Conservation (phyloP, 78 protist species). For the Dictyostelium firmibasis region DNA sequence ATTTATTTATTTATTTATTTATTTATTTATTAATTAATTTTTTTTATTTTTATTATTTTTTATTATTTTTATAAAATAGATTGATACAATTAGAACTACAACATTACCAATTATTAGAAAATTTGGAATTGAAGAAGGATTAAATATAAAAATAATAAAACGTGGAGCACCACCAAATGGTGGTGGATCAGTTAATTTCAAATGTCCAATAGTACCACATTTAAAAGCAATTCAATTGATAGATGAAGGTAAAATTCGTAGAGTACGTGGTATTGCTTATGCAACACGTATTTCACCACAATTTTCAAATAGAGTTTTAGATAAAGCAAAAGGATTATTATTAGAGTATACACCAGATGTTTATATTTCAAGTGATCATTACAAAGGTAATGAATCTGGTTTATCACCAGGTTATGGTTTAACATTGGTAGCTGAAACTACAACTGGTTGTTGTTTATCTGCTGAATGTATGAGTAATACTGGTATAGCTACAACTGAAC, state of each 20-base stretch:
- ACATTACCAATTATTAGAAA: slow-evolving; percentile 88
- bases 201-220: slow-evolving; percentile 84
- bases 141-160: slow-evolving; percentile 76
- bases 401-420: slow-evolving; percentile 92
- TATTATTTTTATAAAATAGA: no score
- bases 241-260: slow-evolving; percentile 90
- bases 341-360: slow-evolving; percentile 92
- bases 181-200: slow-evolving; percentile 93
- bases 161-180: slow-evolving; percentile 97
- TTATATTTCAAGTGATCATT: slow-evolving; percentile 94
- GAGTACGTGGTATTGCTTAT: slow-evolving; percentile 94
- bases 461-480: slow-evolving; percentile 84
- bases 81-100: slow-evolving; percentile 93
- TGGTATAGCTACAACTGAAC: background rate
- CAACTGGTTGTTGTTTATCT: slow-evolving; percentile 82
- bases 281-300: slow-evolving; percentile 91
- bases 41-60: no score
- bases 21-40: no score
- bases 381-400: slow-evolving; percentile 90
- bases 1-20: no score
- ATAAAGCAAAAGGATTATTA: slow-evolving; percentile 84
- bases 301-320: slow-evolving; percentile 86
- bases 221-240: slow-evolving; percentile 81
- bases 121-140: slow-evolving; percentile 92
- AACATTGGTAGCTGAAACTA: slow-evolving; percentile 93